These are phyloP conservation scores for Lasiodiplodia sp. DNA, from an alignment of 2,329 filamentous ascomycete species.

Conservation along the genomic window DNA sequence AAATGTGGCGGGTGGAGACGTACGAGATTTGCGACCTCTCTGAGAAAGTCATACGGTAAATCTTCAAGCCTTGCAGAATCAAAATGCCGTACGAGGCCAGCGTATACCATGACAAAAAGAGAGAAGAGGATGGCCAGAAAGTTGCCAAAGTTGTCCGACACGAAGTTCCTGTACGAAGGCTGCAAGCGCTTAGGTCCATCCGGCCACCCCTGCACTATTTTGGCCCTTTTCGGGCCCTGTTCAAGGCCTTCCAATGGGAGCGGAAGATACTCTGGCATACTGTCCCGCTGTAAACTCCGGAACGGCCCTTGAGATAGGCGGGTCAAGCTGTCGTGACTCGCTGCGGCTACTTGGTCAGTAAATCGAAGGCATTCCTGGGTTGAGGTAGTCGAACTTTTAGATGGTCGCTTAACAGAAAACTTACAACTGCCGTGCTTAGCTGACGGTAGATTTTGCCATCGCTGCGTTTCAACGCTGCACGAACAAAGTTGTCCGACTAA, in stretches of 20 bases:
- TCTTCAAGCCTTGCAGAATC: background rate
- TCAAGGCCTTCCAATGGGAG: background rate
- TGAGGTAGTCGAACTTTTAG: background rate
- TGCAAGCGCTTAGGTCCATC: background rate
- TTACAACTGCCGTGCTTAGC: background rate
- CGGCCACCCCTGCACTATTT: background rate
- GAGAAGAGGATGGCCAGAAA: conserved; percentile 3
- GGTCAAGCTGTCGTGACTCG: background rate
- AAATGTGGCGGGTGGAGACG: background rate
- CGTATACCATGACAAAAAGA: background rate
- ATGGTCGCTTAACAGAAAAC: background rate
- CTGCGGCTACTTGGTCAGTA: background rate
- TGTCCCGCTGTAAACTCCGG: background rate
- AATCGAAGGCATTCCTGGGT: background rate
- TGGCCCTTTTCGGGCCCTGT: background rate
- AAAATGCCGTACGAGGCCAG: background rate
- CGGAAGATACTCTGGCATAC: background rate
- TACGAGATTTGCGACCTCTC: conserved; percentile 5
- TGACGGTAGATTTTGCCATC: background rate
- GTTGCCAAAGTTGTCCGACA: background rate
- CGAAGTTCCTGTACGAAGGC: background rate
- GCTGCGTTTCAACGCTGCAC: background rate
- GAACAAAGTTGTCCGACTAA: background rate
- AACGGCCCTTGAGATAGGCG: background rate
- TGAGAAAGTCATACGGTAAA: background rate